Evolutionary conservation across 2,329 filamentous ascomycete species (phyloP), one percentile per base, ranked within the genome.

Genomic region (Talaromyces sp.): DNA sequence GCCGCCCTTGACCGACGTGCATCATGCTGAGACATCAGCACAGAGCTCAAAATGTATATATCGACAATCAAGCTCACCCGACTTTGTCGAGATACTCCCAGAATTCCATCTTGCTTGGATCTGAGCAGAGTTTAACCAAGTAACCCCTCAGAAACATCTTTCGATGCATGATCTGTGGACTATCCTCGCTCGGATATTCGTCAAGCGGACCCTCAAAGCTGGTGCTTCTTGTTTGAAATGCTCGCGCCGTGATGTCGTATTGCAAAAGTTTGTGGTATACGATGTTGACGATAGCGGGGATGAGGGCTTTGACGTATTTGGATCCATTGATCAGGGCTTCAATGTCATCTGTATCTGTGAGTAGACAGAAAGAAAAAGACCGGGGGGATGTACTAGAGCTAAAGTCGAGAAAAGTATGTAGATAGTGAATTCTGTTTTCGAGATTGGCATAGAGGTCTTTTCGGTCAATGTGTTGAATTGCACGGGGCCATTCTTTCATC

Each of bases 71-170:
- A 3, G 78, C 84, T 71, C 72, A 86, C 82, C 89, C 90, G 38
- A 93, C 90, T 74, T 93, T 93, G 77, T 93, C 88, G 51, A 93
- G 78, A 70, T 93, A 93, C 68, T 89, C 85, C 89, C 90, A 93
- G 72, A 91, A 91, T 63, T 90, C 86, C 81, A 90, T 86, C 64
- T 84, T 85, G 56, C 84, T 86, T 0, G 88, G 88, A 68, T 93
- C 89, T 5, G 86, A 87, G 73, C 89, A 91, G 41, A 93, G 77
- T 72, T 87, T 89, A 62, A 82, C 85, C 32, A 93, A 78, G 66
- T 93, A 93, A 58, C 88, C 89, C n/a, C 88, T 79, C 56, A 84
- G 73, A 69, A 93, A 92, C 80, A 89, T 87, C 78, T 93, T 93
- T 64, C 90, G 83, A 69, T 91, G 84, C 66, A 87, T 74, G 65